Evolutionary conservation across 2,329 filamentous ascomycete species (phyloP), one percentile per base, ranked within the genome.

Genomic region (Lasiodiplodia citricola): DNA sequence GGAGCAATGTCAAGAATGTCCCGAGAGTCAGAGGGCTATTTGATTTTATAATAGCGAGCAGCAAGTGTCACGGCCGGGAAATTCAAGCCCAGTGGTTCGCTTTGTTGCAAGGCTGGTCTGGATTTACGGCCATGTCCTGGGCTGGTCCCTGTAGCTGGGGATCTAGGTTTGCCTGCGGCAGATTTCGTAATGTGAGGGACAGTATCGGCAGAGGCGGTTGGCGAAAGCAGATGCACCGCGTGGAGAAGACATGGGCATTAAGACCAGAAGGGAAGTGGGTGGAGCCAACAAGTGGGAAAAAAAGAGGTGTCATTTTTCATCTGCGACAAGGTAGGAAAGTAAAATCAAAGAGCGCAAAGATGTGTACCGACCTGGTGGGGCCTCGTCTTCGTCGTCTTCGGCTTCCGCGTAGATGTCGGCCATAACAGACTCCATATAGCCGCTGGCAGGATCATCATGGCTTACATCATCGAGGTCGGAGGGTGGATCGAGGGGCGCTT

Each of bases 381-480:
- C 70, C 35, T 74, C 70, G 10, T 76, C 75, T 18, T 75, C 75
- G 38, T 72, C 76, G 25, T 74, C 70, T 4, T 70, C 75, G 18
- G 74, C 76, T 2, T 71, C 74, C 8, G 78, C 77, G 68, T 76
- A 77, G 52, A 75, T 70, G 7, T 71, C 68, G 60, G 31, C 68
- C 57, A 67, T 67, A 21, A 54, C 41, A 44, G 66, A 60, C 38
- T 69, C 60, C 50, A 64, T 23, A 14, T 68, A 63, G 41, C 58
- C 66, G 44, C 47, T 55, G 10, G 21, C 14, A 14, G 55, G 66
- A 3, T 57, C 58, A 23, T 63, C 66, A 21, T 54, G 35, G 28
- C 57, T 68, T 41, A 55, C 57, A 64, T 64, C 66, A 25, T 69
- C 67, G n/a, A 58, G 52, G 37, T 66, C 67, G 23, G 67, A 65